A percentile compares a stretch with the other conserved stretches of the same genome.
Conservation (phyloP, 352 stramenopile species). For the Phytophthora multivora region DNA sequence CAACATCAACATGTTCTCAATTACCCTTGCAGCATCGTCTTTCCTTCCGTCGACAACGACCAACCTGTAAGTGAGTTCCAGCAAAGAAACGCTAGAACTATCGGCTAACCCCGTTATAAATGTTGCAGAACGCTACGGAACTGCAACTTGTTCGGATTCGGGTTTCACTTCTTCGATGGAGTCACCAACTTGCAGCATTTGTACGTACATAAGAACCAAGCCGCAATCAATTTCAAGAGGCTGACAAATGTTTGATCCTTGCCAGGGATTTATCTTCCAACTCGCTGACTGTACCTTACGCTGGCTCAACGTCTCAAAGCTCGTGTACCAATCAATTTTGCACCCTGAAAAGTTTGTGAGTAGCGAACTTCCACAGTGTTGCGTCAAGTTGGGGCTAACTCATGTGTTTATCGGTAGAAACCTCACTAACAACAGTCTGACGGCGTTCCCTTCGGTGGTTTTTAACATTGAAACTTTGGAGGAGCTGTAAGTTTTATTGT, state of each 20-base stretch:
- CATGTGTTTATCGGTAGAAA: constrained; percentile 19
- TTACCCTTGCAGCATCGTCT: constrained; percentile 26
- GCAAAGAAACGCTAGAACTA: neutral
- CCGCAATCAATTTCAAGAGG: too few species aligned
- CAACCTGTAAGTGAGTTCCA: constrained; percentile 26
- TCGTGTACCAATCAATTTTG: constrained; percentile 35
- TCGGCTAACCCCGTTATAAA: too few species aligned
- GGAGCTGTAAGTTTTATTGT: constrained; percentile 23
- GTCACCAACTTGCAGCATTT: constrained; percentile 34
- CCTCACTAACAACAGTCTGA: constrained; percentile 39
- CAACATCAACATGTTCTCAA: constrained; percentile 43
- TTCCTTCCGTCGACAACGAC: constrained; percentile 35
- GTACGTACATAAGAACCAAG: constrained; percentile 21
- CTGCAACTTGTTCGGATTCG: constrained; percentile 46
- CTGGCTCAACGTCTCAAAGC: constrained; percentile 20
- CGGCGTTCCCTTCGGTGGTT: constrained; percentile 32
- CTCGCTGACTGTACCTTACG: constrained; percentile 40
- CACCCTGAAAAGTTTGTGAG: constrained; percentile 34
- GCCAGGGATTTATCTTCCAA: constrained; percentile 51
- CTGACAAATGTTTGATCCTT: neutral
- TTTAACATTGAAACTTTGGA: constrained; percentile 40
- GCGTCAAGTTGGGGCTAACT: neutral
- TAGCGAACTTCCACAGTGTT: neutral
- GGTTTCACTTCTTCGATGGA: constrained; percentile 40
- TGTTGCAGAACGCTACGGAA: constrained; percentile 40